Evolutionary conservation across 2,329 filamentous ascomycete genomes (phyloP), one percentile per base, ranked within the genome.

Genomic region (Trichophyton rubrum): DNA sequence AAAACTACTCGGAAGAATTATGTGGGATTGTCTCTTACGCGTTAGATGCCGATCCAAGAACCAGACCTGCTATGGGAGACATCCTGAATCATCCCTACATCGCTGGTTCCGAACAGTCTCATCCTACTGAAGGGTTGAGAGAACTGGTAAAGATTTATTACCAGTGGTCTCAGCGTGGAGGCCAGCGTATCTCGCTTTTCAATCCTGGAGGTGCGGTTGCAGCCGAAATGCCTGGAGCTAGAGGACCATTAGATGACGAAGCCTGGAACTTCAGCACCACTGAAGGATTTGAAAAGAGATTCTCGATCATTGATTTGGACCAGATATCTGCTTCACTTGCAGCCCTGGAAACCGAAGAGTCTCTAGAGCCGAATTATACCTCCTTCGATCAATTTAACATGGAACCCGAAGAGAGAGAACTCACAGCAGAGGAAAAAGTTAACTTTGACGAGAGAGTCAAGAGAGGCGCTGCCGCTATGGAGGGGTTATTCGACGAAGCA

Each of bases 261-360:
- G 81, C 83, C 63, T 86, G 83, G 83, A 85, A 83, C 61, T 86
- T 86, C 67, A 85, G 82, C 65, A 84, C 82, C 3, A 84, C 82
- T 1, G 81, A 82, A 64, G 79, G 81, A 13, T 85, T 85, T 64
- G 80, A 85, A 63, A 73, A 76, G 60, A 68, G 77, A 38, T 77
- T 78, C 56, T 79, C 78, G 1, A 73, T 78, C 47, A 73, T 79
- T 55, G 71, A 76, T 62, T 64, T 77, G 7, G 72, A 78, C 63
- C 72, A 78, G 61, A 70, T 79, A 41, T 71, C 72, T 13, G 77
- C 79, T 58, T 78, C 77, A 1, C 71, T 80, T 56, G 73, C 75
- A 15, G 72, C 74, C 51, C 66, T 76, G 59, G 66, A 75, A 67
- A 69, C 75, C 58, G 66, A 51, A 63, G 68, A 47, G 64, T 63